Evolutionary conservation across 768 basidiomycete genomes (phyloP).

Genomic region (Lyophyllum decastes): DNA sequence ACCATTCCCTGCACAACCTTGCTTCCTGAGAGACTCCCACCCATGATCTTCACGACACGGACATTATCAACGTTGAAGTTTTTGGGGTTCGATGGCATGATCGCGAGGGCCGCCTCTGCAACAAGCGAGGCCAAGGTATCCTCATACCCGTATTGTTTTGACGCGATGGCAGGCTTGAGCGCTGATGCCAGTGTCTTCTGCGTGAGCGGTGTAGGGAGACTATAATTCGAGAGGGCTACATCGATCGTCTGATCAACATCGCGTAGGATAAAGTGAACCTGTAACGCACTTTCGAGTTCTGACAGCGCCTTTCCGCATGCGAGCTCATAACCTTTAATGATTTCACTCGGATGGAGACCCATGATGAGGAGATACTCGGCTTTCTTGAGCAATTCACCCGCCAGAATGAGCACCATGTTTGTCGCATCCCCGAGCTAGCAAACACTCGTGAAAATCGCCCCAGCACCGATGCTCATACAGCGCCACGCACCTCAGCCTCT

Average conservation of each 20-base stretch:
- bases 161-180: constrained; percentile 89
- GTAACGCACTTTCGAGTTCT: constrained; percentile 88
- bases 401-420: constrained; percentile 92
- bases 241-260: constrained; percentile 14
- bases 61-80: constrained; percentile 99
- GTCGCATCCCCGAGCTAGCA: constrained; percentile 95
- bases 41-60: constrained; percentile 98
- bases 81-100: constrained; percentile 87
- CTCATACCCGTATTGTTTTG: constrained; percentile 97
- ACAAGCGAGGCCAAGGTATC: constrained; percentile 80
- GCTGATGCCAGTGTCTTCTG: constrained; percentile 70
- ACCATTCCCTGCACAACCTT: constrained; percentile 97
- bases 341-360: constrained; percentile 96
- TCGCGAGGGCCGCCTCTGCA: constrained; percentile 87
- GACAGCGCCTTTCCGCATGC: constrained; percentile 81
- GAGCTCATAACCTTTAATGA: constrained; percentile 94
- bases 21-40: constrained; percentile 82
- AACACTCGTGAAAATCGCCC: not conserved
- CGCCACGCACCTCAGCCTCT: constrained; percentile 78
- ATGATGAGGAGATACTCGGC: constrained; percentile 91
- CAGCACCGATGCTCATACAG: not conserved
- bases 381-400: constrained; percentile 92
- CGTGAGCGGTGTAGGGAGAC: constrained; percentile 72
- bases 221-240: constrained; percentile 68
- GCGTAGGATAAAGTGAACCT: not conserved